These are phyloP conservation scores for Phytophthora multivora DNA, from an alignment of 352 stramenopile species.

Conservation along the genomic window DNA sequence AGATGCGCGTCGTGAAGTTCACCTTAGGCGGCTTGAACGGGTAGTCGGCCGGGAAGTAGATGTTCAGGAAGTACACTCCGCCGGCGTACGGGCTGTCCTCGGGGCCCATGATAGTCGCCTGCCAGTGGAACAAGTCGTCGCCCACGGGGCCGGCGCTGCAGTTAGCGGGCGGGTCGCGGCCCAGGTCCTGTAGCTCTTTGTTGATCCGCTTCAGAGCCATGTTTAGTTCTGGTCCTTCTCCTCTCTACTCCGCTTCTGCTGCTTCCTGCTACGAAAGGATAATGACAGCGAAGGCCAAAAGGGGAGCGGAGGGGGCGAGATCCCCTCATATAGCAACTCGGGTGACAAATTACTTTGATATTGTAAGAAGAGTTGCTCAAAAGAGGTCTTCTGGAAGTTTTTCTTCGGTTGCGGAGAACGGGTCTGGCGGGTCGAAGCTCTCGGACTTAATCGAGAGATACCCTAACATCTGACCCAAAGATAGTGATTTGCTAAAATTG, in stretches of 20 bases:
- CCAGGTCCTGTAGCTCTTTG: conserved; percentile 95
- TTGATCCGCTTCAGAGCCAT: conserved; percentile 96
- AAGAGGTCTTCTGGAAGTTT: conserved; percentile 48
- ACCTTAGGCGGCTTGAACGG: conserved; percentile 99
- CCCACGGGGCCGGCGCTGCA: conserved; percentile 98
- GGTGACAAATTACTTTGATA: background rate
- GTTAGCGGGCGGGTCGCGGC: conserved; percentile 97
- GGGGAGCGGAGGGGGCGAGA: conserved; percentile 22
- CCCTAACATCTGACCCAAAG: background rate
- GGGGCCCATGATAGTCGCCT: conserved; percentile 97
- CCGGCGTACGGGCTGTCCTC: conserved; percentile 98
- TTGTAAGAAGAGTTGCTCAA: conserved; percentile 26
- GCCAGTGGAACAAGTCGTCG: conserved; percentile 99
- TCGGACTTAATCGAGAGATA: conserved; percentile 18
- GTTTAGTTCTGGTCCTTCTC: conserved; percentile 5
- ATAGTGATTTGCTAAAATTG: conserved; percentile 25
- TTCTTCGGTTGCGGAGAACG: conserved; percentile 34
- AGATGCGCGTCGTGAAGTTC: conserved; percentile 99
- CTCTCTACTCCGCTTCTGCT: conserved; percentile 31
- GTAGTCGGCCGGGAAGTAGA: conserved; percentile 99
- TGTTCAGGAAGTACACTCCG: conserved; percentile 99
- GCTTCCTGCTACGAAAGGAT: conserved; percentile 50
- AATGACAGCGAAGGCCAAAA: conserved; percentile 27
- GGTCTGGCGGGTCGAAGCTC: conserved; percentile 18
- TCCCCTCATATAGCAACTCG: conserved; percentile 19